phyloP scores from a whole-genome alignment of 2,329 filamentous ascomycete species.

The Fusarium anthophilum region DNA sequence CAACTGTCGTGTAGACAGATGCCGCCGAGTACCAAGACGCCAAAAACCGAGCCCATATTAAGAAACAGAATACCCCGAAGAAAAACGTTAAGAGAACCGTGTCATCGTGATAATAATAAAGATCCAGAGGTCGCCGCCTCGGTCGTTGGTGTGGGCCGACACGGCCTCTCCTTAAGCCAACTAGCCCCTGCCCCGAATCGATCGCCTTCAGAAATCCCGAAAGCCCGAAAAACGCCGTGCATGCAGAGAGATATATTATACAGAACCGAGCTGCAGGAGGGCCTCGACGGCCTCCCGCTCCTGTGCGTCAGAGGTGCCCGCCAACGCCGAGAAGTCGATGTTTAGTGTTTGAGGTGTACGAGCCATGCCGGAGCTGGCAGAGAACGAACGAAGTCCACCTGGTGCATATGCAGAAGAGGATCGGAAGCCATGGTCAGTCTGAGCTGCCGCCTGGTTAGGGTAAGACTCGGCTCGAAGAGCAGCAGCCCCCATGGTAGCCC shows the following conservation, averaged over 20 bases:
- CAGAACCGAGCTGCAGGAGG: constrained; percentile 81
- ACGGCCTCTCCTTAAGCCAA: constrained; percentile 45
- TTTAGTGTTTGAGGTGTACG: constrained; percentile 61
- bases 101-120: constrained; percentile 46
- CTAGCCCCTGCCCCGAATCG: constrained; percentile 45
- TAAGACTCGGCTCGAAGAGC: constrained; percentile 78
- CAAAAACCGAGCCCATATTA: constrained; percentile 34
- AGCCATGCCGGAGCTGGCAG: constrained; percentile 61
- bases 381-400: constrained; percentile 59
- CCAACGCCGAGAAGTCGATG: constrained; percentile 62
- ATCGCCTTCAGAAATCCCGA: constrained; percentile 32
- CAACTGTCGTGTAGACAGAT: constrained; percentile 24
- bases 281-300: constrained; percentile 86
- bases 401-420: constrained; percentile 60
- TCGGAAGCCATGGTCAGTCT: constrained; percentile 57
- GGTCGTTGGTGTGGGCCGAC: constrained; percentile 44
- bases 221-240: constrained; percentile 59
- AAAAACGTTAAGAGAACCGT: constrained; percentile 41
- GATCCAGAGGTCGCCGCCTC: constrained; percentile 47
- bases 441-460: constrained; percentile 63
- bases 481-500: constrained; percentile 88
- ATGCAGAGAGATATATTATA: constrained; percentile 69
- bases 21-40: constrained; percentile 37
- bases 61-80: constrained; percentile 15
- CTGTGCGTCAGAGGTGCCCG: constrained; percentile 69